Evolutionary conservation across 1,284 basidiomycete genomes (phyloP).

Genomic region (Trametes pubescens): DNA sequence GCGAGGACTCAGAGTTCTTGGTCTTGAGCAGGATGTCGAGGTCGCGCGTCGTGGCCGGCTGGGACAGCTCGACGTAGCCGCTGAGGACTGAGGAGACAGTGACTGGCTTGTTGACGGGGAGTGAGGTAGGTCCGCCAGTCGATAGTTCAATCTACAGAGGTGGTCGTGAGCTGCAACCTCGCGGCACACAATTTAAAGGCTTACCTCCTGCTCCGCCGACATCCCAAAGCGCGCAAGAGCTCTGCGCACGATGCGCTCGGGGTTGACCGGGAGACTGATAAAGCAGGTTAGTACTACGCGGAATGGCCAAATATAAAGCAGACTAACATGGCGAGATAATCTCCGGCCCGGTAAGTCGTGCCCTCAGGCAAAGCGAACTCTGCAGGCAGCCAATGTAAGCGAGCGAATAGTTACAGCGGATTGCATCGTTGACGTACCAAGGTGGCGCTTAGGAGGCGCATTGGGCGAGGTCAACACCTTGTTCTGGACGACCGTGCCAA

Average conservation of each 20-base stretch:
- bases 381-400: conserved; percentile 19
- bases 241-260: conserved; percentile 48
- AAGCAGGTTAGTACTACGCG: not conserved
- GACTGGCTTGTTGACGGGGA: conserved; percentile 51
- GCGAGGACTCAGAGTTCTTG: conserved; percentile 29
- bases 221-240: conserved; percentile 51
- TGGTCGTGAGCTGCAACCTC: not conserved
- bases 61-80: conserved; percentile 59
- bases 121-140: conserved; percentile 49
- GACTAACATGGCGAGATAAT: conserved; percentile 57
- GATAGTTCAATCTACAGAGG: conserved; percentile 48
- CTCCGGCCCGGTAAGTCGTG: conserved; percentile 50
- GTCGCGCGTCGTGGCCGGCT: conserved; percentile 53
- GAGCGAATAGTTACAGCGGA: conserved; percentile 39
- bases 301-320: not conserved
- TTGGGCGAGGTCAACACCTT: conserved; percentile 50
- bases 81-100: conserved; percentile 48
- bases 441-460: conserved; percentile 52
- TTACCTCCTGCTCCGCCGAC: conserved; percentile 53
- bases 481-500: conserved; percentile 53
- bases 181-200: not conserved
- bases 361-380: conserved; percentile 53
- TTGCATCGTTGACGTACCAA: conserved; percentile 31
- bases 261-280: conserved; percentile 52
- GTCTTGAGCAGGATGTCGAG: conserved; percentile 40